These are phyloP conservation scores for Aspergillus sp. DNA, from an alignment of 2,329 filamentous ascomycete genomes.

Conservation along the genomic window DNA sequence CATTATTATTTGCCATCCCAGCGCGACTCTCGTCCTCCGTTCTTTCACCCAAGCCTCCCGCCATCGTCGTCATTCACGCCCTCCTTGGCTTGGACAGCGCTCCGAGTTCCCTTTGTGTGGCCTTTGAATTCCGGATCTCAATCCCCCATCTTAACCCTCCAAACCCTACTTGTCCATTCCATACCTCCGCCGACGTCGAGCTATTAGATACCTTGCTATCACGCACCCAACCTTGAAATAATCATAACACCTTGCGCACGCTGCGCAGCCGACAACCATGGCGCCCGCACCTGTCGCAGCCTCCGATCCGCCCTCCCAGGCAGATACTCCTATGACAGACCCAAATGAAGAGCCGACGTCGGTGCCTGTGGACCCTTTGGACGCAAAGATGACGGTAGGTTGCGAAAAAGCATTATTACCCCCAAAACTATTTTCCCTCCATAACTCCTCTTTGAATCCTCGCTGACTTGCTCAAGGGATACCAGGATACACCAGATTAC, in stretches of 20 bases:
- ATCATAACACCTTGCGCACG: conserved; percentile 19
- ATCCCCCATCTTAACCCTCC: neutral
- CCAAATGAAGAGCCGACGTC: conserved; percentile 36
- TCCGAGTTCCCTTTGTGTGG: neutral
- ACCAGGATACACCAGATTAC: conserved; percentile 63
- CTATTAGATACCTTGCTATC: neutral
- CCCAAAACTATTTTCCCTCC: neutral
- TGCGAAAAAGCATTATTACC: neutral
- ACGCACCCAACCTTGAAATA: neutral
- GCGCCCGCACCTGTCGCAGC: conserved; percentile 38
- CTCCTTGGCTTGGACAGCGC: neutral
- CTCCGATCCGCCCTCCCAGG: conserved; percentile 44
- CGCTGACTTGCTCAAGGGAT: conserved; percentile 35
- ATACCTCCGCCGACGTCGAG: neutral
- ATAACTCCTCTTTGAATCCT: neutral
- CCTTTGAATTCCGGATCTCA: neutral
- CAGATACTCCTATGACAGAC: conserved; percentile 50
- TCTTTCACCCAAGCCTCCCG: conserved; percentile 12
- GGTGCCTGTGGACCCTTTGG: conserved; percentile 36
- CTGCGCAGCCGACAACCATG: conserved; percentile 37
- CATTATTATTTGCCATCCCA: conserved; percentile 29
- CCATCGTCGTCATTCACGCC: conserved; percentile 1
- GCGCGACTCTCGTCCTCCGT: conserved; percentile 29
- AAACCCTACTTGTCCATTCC: neutral
- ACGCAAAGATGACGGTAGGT: conserved; percentile 44